phyloP scores from a whole-genome alignment of 1,139 yeast species.

The Blastobotrys proliferans region DNA sequence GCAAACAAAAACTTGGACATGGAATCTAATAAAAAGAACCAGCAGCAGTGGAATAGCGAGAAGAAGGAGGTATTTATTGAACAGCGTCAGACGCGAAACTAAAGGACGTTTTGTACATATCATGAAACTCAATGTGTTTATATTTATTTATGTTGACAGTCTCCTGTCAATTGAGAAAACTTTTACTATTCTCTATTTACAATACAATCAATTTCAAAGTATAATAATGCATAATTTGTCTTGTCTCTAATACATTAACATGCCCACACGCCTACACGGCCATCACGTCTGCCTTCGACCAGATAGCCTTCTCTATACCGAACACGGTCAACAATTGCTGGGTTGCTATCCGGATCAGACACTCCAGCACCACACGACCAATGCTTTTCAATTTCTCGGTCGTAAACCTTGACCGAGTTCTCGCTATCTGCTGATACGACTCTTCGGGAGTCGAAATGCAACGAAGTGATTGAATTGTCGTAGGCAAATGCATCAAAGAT shows the following conservation, averaged over 20 bases:
- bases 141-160: no score
- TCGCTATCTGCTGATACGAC: slow-evolving; percentile 52
- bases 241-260: slow-evolving; percentile 22
- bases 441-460: slow-evolving; percentile 53
- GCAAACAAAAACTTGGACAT: slow-evolving; percentile 41
- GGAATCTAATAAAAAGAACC: slow-evolving; percentile 11
- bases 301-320: slow-evolving; percentile 58
- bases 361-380: slow-evolving; percentile 48
- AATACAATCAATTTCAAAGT: neutral
- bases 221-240: neutral
- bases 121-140: no score
- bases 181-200: neutral
- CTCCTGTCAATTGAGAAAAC: no score
- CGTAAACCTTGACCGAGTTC: slow-evolving; percentile 50
- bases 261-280: slow-evolving; percentile 60
- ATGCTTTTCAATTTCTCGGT: slow-evolving; percentile 49
- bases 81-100: no score
- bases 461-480: slow-evolving; percentile 46
- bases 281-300: slow-evolving; percentile 58
- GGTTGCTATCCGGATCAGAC: slow-evolving; percentile 28
- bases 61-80: no score
- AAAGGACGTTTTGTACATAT: no score
- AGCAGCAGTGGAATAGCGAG: slow-evolving; percentile 9
- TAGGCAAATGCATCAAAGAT: slow-evolving; percentile 58
- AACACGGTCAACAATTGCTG: slow-evolving; percentile 39